Percentiles rank a stretch among this genome's conserved stretches.
Evolutionary conservation across 495 filamentous ascomycete species (phyloP).

Genomic region (Penicillium angulare): DNA sequence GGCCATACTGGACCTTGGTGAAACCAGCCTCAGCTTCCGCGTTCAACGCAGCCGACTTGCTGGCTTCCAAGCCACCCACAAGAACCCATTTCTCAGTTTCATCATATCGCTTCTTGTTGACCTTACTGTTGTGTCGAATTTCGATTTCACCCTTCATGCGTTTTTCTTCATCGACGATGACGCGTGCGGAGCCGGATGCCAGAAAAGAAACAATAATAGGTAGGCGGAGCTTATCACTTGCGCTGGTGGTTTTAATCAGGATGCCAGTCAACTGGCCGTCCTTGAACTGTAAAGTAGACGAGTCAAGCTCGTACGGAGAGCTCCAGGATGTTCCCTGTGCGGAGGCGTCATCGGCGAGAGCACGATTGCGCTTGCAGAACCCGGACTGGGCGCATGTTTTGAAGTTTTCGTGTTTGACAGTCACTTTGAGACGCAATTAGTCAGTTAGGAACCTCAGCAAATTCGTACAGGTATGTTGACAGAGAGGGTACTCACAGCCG

Average conservation of each 20-base stretch:
- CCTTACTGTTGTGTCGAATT: constrained; percentile 77
- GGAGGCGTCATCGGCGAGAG: constrained; percentile 74
- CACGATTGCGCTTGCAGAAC: constrained; percentile 93
- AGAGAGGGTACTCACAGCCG: constrained; percentile 28
- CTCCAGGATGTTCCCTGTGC: constrained; percentile 64
- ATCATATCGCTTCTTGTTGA: constrained; percentile 89
- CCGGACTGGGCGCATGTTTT: constrained; percentile 93
- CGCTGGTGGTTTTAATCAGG: constrained; percentile 71
- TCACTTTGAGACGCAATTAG: constrained; percentile 45
- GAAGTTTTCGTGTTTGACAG: constrained; percentile 93
- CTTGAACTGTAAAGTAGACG: constrained; percentile 69
- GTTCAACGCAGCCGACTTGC: constrained; percentile 63
- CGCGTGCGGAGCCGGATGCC: constrained; percentile 80
- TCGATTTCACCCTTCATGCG: constrained; percentile 86
- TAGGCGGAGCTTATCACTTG: constrained; percentile 65
- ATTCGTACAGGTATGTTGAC: neutral
- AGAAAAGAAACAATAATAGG: constrained; percentile 86
- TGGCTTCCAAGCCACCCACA: constrained; percentile 71
- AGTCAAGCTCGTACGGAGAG: constrained; percentile 76
- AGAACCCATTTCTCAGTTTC: constrained; percentile 85
- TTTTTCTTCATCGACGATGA: constrained; percentile 87
- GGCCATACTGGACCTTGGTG: constrained; percentile 80
- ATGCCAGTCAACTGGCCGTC: constrained; percentile 76
- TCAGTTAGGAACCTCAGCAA: neutral
- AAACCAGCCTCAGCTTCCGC: constrained; percentile 55